A percentile compares a stretch with the other conserved stretches of the same genome.
Evolutionary conservation across 805 yeast genomes (phyloP).

Genomic region (Candida golubevii): DNA sequence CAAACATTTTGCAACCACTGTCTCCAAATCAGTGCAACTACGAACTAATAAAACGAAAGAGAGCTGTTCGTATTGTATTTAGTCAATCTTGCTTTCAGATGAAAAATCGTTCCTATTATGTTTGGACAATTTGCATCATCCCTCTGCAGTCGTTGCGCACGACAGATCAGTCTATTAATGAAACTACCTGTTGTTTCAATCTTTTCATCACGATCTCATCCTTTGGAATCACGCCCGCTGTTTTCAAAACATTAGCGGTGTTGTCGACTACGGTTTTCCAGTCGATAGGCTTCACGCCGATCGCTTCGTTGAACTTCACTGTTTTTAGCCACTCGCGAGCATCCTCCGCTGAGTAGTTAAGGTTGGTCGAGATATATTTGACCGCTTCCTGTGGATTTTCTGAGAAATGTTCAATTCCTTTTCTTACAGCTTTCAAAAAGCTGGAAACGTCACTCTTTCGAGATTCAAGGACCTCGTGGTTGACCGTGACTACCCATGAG

Average conservation of each 20-base stretch:
- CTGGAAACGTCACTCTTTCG: conserved; percentile 21
- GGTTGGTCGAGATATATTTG: conserved; percentile 55
- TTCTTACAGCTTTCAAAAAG: conserved; percentile 53
- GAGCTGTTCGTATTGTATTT: too few relatives aligned
- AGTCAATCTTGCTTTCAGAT: too few relatives aligned
- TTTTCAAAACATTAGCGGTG: conserved; percentile 52
- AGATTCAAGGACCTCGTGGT: conserved; percentile 32
- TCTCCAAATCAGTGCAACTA: too few relatives aligned
- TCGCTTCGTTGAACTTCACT: conserved; percentile 53
- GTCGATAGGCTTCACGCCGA: conserved; percentile 40
- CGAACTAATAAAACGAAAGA: too few relatives aligned
- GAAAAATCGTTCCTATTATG: too few relatives aligned
- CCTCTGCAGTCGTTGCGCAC: background rate
- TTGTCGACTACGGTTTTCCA: conserved; percentile 47
- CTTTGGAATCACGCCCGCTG: conserved; percentile 57
- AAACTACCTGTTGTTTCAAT: conserved; percentile 20
- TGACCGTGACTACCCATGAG: conserved; percentile 77
- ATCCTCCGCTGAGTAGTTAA: conserved; percentile 75
- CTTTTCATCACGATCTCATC: conserved; percentile 25
- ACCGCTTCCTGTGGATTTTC: conserved; percentile 60
- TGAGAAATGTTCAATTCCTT: conserved; percentile 67
- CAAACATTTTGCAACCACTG: too few relatives aligned
- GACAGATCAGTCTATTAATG: conserved; percentile 5
- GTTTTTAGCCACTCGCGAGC: conserved; percentile 80
- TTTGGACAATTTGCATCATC: too few relatives aligned